Evolutionary conservation across 306 rosid genomes (phyloP).

Genomic region (Cicer yamashitae): DNA sequence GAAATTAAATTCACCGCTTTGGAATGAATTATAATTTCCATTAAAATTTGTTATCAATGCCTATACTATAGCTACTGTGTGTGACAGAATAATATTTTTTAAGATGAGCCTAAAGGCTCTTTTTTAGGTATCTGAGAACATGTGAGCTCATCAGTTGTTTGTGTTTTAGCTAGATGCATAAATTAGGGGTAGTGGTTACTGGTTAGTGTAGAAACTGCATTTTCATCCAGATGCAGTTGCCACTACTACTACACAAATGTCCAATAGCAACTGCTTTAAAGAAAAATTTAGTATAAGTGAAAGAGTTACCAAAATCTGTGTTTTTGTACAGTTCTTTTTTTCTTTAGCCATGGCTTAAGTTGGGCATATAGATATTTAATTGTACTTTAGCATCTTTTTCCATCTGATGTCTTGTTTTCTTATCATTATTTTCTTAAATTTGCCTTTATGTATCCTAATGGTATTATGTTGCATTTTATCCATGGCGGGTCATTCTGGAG

Average conservation of each 20-base stretch:
- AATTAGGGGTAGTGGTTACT: constrained; percentile 29
- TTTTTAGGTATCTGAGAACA: constrained; percentile 17
- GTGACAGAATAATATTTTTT: constrained; percentile 19
- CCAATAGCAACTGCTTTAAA: constrained; percentile 9
- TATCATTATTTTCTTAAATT: constrained; percentile 32
- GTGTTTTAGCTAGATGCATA: constrained; percentile 14
- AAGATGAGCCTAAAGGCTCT: constrained; percentile 16
- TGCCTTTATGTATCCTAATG: constrained; percentile 63
- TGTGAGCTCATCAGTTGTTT: constrained; percentile 12
- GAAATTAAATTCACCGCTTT: constrained; percentile 67
- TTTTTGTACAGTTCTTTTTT: neutral
- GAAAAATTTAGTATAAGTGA: neutral
- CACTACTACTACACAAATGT: constrained; percentile 28
- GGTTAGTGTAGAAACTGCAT: constrained; percentile 29
- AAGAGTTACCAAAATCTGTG: neutral
- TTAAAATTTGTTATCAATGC: constrained; percentile 24
- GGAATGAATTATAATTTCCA: constrained; percentile 45
- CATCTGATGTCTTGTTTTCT: constrained; percentile 8
- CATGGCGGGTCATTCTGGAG: constrained; percentile 77
- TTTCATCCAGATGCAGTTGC: constrained; percentile 35
- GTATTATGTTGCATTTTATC: constrained; percentile 75
- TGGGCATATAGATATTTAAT: constrained; percentile 12
- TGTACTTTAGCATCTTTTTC: constrained; percentile 13
- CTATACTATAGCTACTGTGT: constrained; percentile 20
- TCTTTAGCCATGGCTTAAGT: neutral